Evolutionary conservation across 192 early-diverging fungal species (phyloP), one percentile per base, ranked within the genome.

Genomic region (Polychytrium aggregatum): DNA sequence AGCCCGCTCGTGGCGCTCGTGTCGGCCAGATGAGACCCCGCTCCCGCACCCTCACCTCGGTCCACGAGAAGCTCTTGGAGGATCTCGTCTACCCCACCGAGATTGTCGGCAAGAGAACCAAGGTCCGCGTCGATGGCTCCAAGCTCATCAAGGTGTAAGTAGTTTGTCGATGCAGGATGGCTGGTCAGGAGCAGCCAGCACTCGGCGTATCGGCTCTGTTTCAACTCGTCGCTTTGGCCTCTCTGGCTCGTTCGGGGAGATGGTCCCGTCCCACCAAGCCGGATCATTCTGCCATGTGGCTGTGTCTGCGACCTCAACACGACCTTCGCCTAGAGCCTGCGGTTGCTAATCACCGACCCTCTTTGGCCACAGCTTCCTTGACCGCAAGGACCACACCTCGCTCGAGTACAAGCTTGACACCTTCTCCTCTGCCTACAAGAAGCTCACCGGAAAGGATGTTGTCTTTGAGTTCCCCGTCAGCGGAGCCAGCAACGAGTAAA

Each of bases 61-160:
- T 98, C 53, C 92, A 98, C 82, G 88, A 94, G 73, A 83, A 84
- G 73, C 79, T 92, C 64, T 75, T 98, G 48, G 91, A 96, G 67
- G 95, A 98, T 70, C 79, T 98, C 42, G 92, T 95, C 50, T 96
- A 80, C 88, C 95, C 95, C 55, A 94, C 92, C 65, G 95, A 98
- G 74, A 98, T 98, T 68, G 85, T 94, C 52, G 95, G 95, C 62
- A 92, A 96, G 87, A 80, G 95, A 56, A 92, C 89, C 57, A 89
- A 89, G 74, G 88, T 96, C 64, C 85, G 85, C 72, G 83, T 86
- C 46, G 95, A 98, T 62, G 92, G 92, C 52, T 78, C 75, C 72
- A 90, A 86, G 73, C 72, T 84, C 63, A 85, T 87, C 77, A 98
- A 96, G 83, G 87, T 92, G 77, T 82, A 76, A 66, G 82, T 74